A percentile compares a stretch with the other conserved stretches of the same genome.
phyloP scores from a whole-genome alignment of 768 basidiomycete genomes.

The Suillus subaureus region DNA sequence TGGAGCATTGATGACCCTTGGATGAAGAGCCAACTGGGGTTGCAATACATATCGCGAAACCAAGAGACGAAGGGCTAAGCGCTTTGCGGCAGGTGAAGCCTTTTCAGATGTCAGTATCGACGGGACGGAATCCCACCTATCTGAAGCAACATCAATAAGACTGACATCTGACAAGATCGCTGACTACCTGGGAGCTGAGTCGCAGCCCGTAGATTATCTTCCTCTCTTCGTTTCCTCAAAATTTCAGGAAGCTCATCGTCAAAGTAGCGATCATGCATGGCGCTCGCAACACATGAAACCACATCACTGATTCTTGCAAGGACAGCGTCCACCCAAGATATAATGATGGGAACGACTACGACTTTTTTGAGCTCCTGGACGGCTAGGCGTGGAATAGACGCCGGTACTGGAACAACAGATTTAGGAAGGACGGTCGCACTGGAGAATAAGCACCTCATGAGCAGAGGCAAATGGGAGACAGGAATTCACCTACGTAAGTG shows the following conservation, averaged over 20 bases:
- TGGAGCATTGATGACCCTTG: not conserved
- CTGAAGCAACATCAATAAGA: conserved; percentile 36
- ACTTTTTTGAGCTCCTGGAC: conserved; percentile 29
- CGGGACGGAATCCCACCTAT: conserved; percentile 53
- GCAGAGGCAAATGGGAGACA: not conserved
- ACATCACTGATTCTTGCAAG: conserved; percentile 53
- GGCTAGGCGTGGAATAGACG: conserved; percentile 49
- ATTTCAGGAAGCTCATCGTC: conserved; percentile 26
- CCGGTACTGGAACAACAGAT: conserved; percentile 54
- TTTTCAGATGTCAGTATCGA: conserved; percentile 47
- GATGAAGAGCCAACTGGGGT: conserved; percentile 38
- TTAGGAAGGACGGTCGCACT: conserved; percentile 37
- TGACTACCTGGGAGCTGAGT: conserved; percentile 65
- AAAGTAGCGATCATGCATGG: conserved; percentile 16
- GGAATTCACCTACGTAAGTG: conserved; percentile 22
- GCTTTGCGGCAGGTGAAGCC: conserved; percentile 61
- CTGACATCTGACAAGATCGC: not conserved
- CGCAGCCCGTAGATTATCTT: conserved; percentile 58
- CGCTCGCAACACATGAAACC: conserved; percentile 32
- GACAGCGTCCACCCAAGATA: conserved; percentile 69
- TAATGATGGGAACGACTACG: conserved; percentile 34
- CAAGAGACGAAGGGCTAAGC: conserved; percentile 56
- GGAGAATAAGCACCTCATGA: conserved; percentile 11
- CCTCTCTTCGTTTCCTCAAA: conserved; percentile 44
- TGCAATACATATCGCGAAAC: conserved; percentile 58